Conservation (phyloP, 352 stramenopile species). For the Globisporangium radiosum region DNA sequence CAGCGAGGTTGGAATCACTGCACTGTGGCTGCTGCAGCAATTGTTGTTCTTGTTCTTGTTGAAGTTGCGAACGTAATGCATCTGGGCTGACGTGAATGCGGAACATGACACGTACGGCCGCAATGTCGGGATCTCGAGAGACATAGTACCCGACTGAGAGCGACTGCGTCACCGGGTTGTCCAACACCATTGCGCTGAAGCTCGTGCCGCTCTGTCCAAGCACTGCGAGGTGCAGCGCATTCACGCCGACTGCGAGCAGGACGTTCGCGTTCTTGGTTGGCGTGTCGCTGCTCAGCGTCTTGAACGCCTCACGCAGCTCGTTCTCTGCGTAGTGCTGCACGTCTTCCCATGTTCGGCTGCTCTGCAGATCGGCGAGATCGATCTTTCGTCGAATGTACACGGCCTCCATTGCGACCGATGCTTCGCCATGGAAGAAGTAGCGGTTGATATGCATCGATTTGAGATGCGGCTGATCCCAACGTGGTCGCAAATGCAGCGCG, state of each 20-base stretch:
- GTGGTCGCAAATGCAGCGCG: constrained; percentile 10
- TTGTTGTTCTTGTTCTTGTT: neutral
- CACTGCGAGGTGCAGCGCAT: constrained; percentile 8
- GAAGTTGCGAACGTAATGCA: neutral
- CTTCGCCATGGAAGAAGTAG: constrained; percentile 12
- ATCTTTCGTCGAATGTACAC: constrained; percentile 8
- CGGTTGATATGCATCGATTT: neutral
- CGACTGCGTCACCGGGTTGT: constrained; percentile 3
- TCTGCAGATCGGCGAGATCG: constrained; percentile 7
- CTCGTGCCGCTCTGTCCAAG: neutral
- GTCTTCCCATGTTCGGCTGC: constrained; percentile 8
- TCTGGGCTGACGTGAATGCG: constrained; percentile 7
- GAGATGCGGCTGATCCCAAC: constrained; percentile 9
- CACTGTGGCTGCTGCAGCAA: neutral
- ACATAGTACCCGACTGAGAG: constrained; percentile 14
- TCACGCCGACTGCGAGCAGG: constrained; percentile 8
- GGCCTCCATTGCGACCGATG: constrained; percentile 9
- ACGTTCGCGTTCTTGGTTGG: constrained; percentile 3
- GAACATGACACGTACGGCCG: constrained; percentile 8
- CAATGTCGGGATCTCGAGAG: constrained; percentile 10
- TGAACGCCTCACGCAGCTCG: constrained; percentile 9
- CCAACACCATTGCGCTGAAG: constrained; percentile 6
- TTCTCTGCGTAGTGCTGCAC: constrained; percentile 7
- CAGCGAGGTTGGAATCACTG: neutral
- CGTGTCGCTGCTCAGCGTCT: neutral